A percentile compares a stretch with the other conserved stretches of the same genome.
Evolutionary conservation across 2,329 filamentous ascomycete genomes (phyloP).

Genomic region (Teratosphaeria pseudoeucalypti): DNA sequence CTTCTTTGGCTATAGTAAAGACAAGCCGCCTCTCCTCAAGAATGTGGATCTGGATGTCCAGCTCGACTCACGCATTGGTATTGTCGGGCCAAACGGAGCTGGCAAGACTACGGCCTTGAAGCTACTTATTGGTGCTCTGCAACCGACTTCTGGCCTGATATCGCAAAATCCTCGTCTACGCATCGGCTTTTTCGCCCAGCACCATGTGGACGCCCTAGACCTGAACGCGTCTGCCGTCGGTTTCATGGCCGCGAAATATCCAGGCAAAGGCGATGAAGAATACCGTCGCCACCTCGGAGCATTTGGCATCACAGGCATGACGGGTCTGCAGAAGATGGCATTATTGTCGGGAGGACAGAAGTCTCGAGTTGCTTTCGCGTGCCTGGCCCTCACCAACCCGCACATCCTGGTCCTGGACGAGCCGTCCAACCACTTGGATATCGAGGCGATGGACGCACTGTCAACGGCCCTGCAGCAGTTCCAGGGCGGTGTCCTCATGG

Average conservation of each 20-base stretch:
- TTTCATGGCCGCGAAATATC: slow-evolving; percentile 91
- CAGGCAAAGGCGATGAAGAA: slow-evolving; percentile 87
- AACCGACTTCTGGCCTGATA: slow-evolving; percentile 68
- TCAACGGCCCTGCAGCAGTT: slow-evolving; percentile 75
- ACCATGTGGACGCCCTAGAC: slow-evolving; percentile 94
- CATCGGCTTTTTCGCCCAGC: slow-evolving; percentile 94
- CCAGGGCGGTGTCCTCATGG: slow-evolving; percentile 93
- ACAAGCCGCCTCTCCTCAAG: slow-evolving; percentile 61
- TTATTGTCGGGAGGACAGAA: slow-evolving; percentile 95
- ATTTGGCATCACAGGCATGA: slow-evolving; percentile 78
- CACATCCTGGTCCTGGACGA: slow-evolving; percentile 98
- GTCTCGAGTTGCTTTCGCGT: slow-evolving; percentile 96
- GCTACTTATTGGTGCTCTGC: slow-evolving; percentile 80
- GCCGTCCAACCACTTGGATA: slow-evolving; percentile 96
- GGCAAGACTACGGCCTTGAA: slow-evolving; percentile 98
- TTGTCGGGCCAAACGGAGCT: slow-evolving; percentile 97
- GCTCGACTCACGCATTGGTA: slow-evolving; percentile 94
- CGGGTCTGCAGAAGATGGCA: slow-evolving; percentile 90
- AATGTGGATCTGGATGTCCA: slow-evolving; percentile 95
- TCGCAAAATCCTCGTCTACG: slow-evolving; percentile 80
- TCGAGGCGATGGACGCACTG: slow-evolving; percentile 93
- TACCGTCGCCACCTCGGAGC: slow-evolving; percentile 92
- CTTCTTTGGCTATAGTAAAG: slow-evolving; percentile 74
- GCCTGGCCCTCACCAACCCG: slow-evolving; percentile 81
- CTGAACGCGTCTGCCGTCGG: slow-evolving; percentile 79